These are phyloP conservation scores for Mortierella polycephala DNA, from an alignment of 371 early-diverging fungal species.

Conservation along the genomic window DNA sequence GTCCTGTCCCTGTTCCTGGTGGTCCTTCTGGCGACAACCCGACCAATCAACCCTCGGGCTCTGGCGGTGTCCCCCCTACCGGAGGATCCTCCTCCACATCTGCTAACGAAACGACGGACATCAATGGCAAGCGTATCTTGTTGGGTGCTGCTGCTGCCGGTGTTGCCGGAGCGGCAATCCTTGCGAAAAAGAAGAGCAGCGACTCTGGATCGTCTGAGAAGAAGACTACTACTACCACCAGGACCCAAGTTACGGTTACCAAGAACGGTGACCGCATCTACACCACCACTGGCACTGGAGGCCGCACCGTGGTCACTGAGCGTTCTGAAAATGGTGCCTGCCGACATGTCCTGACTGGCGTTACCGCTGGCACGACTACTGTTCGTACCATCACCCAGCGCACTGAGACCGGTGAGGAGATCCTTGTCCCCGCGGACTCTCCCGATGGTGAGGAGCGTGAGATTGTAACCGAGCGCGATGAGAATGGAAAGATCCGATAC, in stretches of 20 bases:
- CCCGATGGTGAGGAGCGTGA: constrained; percentile 42
- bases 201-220: constrained; percentile 11
- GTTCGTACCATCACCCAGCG: constrained; percentile 42
- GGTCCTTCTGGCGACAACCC: constrained; percentile 16
- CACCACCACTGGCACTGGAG: constrained; percentile 40
- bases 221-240: constrained; percentile 21
- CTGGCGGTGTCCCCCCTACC: constrained; percentile 22
- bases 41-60: constrained; percentile 18
- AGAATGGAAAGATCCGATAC: constrained; percentile 40
- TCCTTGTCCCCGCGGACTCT: constrained; percentile 35
- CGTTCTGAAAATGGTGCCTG: constrained; percentile 23
- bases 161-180: constrained; percentile 10
- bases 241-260: constrained; percentile 31
- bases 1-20: constrained; percentile 32
- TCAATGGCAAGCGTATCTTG: constrained; percentile 5
- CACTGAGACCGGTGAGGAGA: constrained; percentile 32
- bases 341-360: constrained; percentile 38
- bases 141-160: constrained; percentile 17
- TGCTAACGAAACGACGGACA: constrained; percentile 15
- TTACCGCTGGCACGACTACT: constrained; percentile 27
- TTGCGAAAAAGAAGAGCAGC: constrained; percentile 6
- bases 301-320: constrained; percentile 42
- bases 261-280: constrained; percentile 31
- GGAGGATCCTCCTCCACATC: constrained; percentile 12
- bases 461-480: constrained; percentile 35